A percentile compares a stretch with the other conserved stretches of the same genome.
These are phyloP conservation scores for Ilex aquifolium DNA, from an alignment of 257 asterid species.

Conservation along the genomic window DNA sequence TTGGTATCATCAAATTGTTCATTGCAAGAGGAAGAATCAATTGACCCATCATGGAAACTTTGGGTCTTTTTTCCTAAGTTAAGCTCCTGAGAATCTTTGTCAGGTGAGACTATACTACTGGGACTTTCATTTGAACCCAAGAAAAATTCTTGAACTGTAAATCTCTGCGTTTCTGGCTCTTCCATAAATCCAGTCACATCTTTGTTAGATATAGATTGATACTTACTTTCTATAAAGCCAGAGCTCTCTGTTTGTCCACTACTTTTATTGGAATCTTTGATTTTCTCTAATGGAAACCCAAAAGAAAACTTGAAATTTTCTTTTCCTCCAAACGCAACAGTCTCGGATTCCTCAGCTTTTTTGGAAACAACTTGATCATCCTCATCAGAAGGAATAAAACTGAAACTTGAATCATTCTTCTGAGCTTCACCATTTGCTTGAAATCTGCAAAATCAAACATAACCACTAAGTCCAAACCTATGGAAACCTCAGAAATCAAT, in stretches of 20 bases:
- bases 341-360: conserved; percentile 12
- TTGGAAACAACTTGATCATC: conserved; percentile 23
- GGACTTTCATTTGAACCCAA: conserved; percentile 28
- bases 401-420: conserved; percentile 23
- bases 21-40: not conserved
- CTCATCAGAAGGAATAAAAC: conserved; percentile 19
- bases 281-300: not conserved
- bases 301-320: conserved; percentile 12
- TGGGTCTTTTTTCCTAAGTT: not conserved
- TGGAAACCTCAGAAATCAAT: not conserved
- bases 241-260: conserved; percentile 37
- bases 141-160: conserved; percentile 47
- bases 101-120: not conserved
- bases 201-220: conserved; percentile 28
- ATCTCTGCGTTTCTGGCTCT: conserved; percentile 31
- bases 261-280: conserved; percentile 5
- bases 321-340: conserved; percentile 23
- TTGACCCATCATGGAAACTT: not conserved
- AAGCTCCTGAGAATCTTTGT: not conserved
- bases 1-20: conserved; percentile 19
- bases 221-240: conserved; percentile 40
- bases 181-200: conserved; percentile 39
- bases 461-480: not conserved
- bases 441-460: conserved; percentile 32
- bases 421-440: conserved; percentile 19